Conservation (phyloP, 768 basidiomycete genomes). For the Imleria badia region DNA sequence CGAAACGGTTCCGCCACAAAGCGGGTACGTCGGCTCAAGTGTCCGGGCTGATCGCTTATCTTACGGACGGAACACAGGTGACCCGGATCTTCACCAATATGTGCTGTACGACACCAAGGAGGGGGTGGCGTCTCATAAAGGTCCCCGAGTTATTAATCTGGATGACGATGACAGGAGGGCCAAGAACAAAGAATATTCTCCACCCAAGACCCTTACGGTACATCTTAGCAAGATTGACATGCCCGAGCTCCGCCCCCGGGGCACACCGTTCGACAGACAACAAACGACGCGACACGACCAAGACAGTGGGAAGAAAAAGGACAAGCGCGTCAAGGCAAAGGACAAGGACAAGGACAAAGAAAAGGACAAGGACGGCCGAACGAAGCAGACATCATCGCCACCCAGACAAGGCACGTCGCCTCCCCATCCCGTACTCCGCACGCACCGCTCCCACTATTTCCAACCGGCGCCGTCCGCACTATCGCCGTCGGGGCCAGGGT, state of each 20-base stretch:
- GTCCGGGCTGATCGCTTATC: background rate
- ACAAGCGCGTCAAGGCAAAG: constrained; percentile 27
- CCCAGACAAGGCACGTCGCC: constrained; percentile 6
- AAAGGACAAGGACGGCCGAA: constrained; percentile 33
- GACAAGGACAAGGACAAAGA: constrained; percentile 44
- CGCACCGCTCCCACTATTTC: constrained; percentile 21
- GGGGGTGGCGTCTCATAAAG: constrained; percentile 39
- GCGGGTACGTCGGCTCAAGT: constrained; percentile 46
- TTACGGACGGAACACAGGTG: constrained; percentile 45
- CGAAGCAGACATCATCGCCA: background rate
- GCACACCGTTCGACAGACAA: background rate
- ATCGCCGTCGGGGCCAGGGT: constrained; percentile 20
- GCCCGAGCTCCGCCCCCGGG: constrained; percentile 59
- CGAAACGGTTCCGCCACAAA: constrained; percentile 75
- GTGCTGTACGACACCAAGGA: constrained; percentile 63
- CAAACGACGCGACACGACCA: background rate
- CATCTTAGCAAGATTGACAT: constrained; percentile 87
- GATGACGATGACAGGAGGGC: constrained; percentile 44
- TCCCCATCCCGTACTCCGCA: constrained; percentile 7
- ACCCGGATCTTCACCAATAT: constrained; percentile 71
- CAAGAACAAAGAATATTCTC: constrained; percentile 53
- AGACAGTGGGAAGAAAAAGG: constrained; percentile 7
- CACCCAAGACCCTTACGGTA: constrained; percentile 65
- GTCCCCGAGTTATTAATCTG: constrained; percentile 66
- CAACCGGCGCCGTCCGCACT: constrained; percentile 33